Evolutionary conservation across 257 asterid genomes (phyloP), one percentile per base, ranked within the genome.

Genomic region (Fraxinus quadrangulata): DNA sequence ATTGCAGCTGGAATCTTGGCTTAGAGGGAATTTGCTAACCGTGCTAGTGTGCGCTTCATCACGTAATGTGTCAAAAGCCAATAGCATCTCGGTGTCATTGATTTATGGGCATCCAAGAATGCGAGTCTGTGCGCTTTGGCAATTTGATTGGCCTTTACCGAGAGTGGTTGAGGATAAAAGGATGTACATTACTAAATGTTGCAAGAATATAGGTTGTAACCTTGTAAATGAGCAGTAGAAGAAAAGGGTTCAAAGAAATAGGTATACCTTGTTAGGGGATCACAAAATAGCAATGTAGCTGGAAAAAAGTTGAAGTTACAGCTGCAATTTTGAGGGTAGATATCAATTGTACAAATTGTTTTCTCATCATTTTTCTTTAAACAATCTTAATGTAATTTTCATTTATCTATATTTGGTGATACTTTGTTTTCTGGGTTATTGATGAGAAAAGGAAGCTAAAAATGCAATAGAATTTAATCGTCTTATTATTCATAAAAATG

Each of bases 101-200:
- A 36, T 73, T 31, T 40, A 39, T 17, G 2, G 73, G 11, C 16
- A 13, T 33, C 68, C 37, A 6, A n/a, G 26, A 59, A 33, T 26
- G 66, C 36, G 2, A 66, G 21, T 73, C 56, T 10, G 65, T 13
- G 28, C 7, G 61, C 26, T 75, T 45, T 67, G 77, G 71, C 66
- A 59, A 26, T 68, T 33, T 40, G 84, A 63, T 6, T 10, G 33
- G 83, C 78, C 74, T 77, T 49, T 31, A 30, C 69, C 56, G 13
- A 76, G 54, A 82, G 84, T 82, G 34, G 69, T 65, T 49, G 86
- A 87, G 83, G 81, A 76, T 65, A 19, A 72, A n/a, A 78, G 72
- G 34, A 34, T 88, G 93, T 92, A 89, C 83, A 92, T 84, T 90
- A 80, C 83, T 85, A 83, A 90, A 70, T 76, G 88, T 75, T 85